These are phyloP conservation scores for Biscogniauxia mediterranea DNA, from an alignment of 2,329 filamentous ascomycete genomes.

Conservation along the genomic window DNA sequence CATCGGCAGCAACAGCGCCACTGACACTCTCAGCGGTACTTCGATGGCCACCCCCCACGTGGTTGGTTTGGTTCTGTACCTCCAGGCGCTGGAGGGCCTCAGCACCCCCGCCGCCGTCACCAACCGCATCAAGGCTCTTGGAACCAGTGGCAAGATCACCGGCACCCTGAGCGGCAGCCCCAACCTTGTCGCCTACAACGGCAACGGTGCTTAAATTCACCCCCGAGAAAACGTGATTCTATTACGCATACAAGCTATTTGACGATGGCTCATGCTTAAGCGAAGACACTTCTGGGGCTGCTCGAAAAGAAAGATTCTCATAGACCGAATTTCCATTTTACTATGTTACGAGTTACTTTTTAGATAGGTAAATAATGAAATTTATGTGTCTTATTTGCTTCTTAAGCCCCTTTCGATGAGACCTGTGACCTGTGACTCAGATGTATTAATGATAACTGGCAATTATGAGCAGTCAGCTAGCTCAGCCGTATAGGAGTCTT, in stretches of 20 bases:
- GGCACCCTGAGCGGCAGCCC: conserved; percentile 22
- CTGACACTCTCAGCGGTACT: conserved; percentile 53
- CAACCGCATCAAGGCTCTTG: conserved; percentile 29
- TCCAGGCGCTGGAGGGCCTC: conserved; percentile 45
- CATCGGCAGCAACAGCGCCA: conserved; percentile 39
- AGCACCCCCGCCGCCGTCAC: conserved; percentile 36
- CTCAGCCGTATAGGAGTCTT: too few species aligned
- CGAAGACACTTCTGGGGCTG: too few species aligned
- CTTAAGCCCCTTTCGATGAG: too few species aligned
- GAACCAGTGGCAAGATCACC: conserved; percentile 21
- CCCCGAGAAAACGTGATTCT: neutral
- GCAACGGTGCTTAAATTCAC: conserved; percentile 25
- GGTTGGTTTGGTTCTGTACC: conserved; percentile 58
- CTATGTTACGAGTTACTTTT: too few species aligned
- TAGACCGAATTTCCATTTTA: too few species aligned
- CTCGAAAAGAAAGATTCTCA: too few species aligned
- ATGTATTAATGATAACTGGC: too few species aligned
- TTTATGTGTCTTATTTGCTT: too few species aligned
- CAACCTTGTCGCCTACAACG: conserved; percentile 28
- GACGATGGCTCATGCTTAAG: too few species aligned
- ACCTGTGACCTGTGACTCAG: too few species aligned
- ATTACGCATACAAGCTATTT: neutral
- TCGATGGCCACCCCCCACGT: conserved; percentile 63
- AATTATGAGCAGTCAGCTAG: too few species aligned
- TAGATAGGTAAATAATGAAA: too few species aligned